Base-by-base conservation (phyloP, 768 basidiomycete genomes). In the Nidula microcarpa region DNA sequence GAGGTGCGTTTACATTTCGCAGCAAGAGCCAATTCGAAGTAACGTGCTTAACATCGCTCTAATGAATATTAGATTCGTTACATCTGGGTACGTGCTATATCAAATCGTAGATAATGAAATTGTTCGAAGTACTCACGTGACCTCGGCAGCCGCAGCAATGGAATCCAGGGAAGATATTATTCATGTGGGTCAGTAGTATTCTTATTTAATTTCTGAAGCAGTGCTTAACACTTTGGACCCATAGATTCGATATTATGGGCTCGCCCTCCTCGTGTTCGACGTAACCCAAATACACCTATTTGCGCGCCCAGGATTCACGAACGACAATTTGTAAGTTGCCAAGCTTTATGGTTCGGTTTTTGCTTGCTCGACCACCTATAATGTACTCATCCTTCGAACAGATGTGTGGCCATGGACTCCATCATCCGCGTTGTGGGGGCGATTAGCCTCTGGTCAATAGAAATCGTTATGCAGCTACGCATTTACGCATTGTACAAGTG, bases 201-300 rank as follows among this genome's bases (percentile, higher is more conserved):
- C 46, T 46, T 46, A 18, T 46, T 30, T 43, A 50, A 46, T 5
- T 13, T 50, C 45, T 39, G 5, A 5, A 23, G 23, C 3, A 23
- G 23, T 23, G 35, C 45, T 41, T 11, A 41, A 41, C 16, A 11
- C 37, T 2, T 11, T 2, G 16, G 11, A 11, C 47, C 32, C 44
- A 35, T 52, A 79, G 77, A 73, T 79, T 32, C 69, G 77, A 43
- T 79, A 79, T 55, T 79, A 77, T 57, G 77, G 73, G 33, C 68
- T 78, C 16, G 62, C 67, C 4, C 69, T 77, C 9, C 57, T 77
- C 1, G 53, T 74, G 3, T 76, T 78, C 55, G 76, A 78, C 50
- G 72, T 72, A 1, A 60, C 71, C 4, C 76, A 78, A 55, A 78
- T 76, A 33, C 76, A 80, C 49, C 58, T 70, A 3, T 77, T 77